Evolutionary conservation across 2,329 filamentous ascomycete species (phyloP), one percentile per base, ranked within the genome.

Genomic region (Sarocladiaceae sp.): DNA sequence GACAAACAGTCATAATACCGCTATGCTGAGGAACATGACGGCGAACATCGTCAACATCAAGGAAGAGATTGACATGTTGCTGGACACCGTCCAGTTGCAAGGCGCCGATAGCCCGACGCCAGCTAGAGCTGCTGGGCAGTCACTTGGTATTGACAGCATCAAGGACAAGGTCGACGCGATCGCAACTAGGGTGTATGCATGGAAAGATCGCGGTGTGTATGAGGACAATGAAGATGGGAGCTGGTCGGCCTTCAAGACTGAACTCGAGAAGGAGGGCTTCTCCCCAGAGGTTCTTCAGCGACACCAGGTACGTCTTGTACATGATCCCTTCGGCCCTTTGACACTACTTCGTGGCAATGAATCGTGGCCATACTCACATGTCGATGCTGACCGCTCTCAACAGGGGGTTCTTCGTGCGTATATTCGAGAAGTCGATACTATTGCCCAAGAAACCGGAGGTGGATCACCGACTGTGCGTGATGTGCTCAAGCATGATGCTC

Each of bases 401-500:
- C 46, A 82, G 78, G 74, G 79, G 51, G 66, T 80, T 7, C 59
- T 81, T 19, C 68, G 75, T 48, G 76, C 77, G 15, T 81, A 82
- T 53, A 79, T 82, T 33, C 73, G 74, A 26, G 73, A 78, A 53
- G 68, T 82, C 48, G 73, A 79, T 49, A 69, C 74, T 32, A 64
- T 70, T 43, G 63, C 65, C 29, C 57, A 60, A 13, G 55, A 62
- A 9, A 64, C 66, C 29, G 67, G 64, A 18, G 68, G n/a, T n/a
- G n/a, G n/a, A n/a, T n/a, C n/a, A n/a, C n/a, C n/a, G n/a, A n/a
- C n/a, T n/a, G n/a, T n/a, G n/a, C n/a, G n/a, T n/a, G n/a, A n/a
- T n/a, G n/a, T n/a, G n/a, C n/a, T n/a, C n/a, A n/a, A n/a, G n/a
- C n/a, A n/a, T n/a, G n/a, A n/a, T n/a, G n/a, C n/a, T n/a, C n/a